phyloP scores from a whole-genome alignment of 306 rosid species.

The Sindora glabra region DNA sequence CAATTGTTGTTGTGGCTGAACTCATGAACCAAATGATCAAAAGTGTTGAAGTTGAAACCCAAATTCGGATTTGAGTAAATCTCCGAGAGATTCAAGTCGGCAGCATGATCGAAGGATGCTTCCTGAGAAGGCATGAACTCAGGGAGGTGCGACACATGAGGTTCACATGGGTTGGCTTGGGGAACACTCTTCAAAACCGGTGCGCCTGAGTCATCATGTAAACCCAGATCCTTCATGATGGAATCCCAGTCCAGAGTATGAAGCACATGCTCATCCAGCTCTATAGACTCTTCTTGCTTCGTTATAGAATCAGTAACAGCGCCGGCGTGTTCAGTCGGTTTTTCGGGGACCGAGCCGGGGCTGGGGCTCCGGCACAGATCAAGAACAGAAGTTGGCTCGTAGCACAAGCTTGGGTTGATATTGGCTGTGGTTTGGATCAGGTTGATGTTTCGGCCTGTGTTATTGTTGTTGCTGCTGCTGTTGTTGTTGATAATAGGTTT shows the following conservation, averaged over 20 bases:
- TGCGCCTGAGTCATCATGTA: constrained; percentile 67
- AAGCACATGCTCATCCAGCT: constrained; percentile 60
- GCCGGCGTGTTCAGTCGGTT: constrained; percentile 14
- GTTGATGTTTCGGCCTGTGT: too few relatives aligned
- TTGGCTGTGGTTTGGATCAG: too few relatives aligned
- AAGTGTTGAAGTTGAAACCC: constrained; percentile 1
- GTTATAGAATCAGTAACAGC: constrained; percentile 4
- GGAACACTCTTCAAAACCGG: too few relatives aligned
- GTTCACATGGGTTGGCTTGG: constrained; percentile 13
- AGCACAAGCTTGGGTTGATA: too few relatives aligned
- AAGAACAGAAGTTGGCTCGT: constrained; percentile 84
- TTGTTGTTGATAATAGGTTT: too few relatives aligned
- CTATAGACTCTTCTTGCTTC: too few relatives aligned
- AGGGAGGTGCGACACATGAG: constrained; percentile 21
- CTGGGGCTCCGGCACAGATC: constrained; percentile 75
- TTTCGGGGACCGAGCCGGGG: constrained; percentile 34
- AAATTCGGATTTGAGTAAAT: constrained; percentile 35
- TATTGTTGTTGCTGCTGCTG: too few relatives aligned
- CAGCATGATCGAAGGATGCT: constrained; percentile 43
- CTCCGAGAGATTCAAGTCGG: constrained; percentile 40
- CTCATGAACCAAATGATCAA: constrained; percentile 22
- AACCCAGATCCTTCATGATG: constrained; percentile 63
- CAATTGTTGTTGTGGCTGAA: constrained; percentile 13
- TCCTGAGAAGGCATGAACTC: constrained; percentile 47
- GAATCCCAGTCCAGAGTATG: constrained; percentile 77